These are phyloP conservation scores for Plantago ovata DNA, from an alignment of 257 asterid genomes.

Conservation along the genomic window DNA sequence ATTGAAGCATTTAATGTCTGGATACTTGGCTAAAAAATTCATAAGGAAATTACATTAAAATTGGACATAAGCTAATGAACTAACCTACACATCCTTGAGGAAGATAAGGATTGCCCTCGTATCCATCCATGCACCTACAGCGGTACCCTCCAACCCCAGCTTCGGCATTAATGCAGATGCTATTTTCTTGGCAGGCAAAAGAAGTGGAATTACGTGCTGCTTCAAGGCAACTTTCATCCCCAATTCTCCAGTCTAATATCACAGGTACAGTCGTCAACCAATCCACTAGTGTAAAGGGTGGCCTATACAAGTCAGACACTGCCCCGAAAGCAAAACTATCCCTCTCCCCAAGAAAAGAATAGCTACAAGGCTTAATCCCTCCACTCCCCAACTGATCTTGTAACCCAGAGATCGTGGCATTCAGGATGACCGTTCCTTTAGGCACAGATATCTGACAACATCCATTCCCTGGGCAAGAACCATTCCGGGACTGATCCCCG, in stretches of 20 bases:
- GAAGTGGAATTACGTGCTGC: constrained; percentile 6
- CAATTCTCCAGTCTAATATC: constrained; percentile 27
- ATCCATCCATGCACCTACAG: constrained; percentile 21
- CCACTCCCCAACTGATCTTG: constrained; percentile 9
- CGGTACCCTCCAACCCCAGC: constrained; percentile 22
- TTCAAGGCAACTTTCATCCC: constrained; percentile 12
- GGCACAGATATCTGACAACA: constrained; percentile 29
- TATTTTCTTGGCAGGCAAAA: constrained; percentile 16
- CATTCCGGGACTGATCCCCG: constrained; percentile 12
- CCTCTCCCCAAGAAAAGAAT: constrained; percentile 22
- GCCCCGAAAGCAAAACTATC: constrained; percentile 12
- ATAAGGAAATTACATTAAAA: not conserved
- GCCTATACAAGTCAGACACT: constrained; percentile 17
- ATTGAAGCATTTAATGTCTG: too few species aligned
- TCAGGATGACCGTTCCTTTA: constrained; percentile 20
- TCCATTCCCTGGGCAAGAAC: constrained; percentile 31
- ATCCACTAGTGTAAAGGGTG: not conserved
- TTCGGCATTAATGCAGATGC: constrained; percentile 12
- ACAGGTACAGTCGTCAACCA: constrained; percentile 15
- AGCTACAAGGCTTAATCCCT: constrained; percentile 14
- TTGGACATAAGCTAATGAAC: not conserved
- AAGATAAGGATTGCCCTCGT: constrained; percentile 26
- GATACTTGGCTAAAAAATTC: not conserved
- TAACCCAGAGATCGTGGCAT: constrained; percentile 16
- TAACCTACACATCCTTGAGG: constrained; percentile 27